Base-by-base conservation (phyloP, 1,139 yeast genomes). In the Candida albicans region DNA sequence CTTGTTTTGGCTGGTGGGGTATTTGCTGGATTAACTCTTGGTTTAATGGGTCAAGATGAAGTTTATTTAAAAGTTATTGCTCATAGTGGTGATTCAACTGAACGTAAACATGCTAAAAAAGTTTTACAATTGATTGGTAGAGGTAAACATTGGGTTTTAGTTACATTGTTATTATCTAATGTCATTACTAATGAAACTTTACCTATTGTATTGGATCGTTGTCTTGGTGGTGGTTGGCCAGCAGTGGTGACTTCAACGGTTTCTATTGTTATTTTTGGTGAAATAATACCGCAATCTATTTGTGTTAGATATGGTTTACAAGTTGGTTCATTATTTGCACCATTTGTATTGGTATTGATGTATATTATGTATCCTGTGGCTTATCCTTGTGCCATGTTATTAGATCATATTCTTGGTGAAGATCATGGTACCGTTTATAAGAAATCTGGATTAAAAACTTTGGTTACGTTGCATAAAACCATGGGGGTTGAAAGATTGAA, bases 71-170 rank as follows among this genome's bases (percentile, higher is more conserved):
- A 82, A 59, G 95, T 86, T 25, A 82, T 86, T 52, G 78, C 82
- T 36, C 72, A 79, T 22, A 71, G 79, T 35, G 84, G 85, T 26
- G 81, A 79, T 22, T 63, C 68, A 2, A 54, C 62, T 14, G 98
- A 93, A 64, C 77, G 85, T 35, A 73, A 68, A 47, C 77, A 83
- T 50, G 95, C 98, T n/a, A 65, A 70, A 27, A 84, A 79, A 52
- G 98, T 93, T 37, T 75, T 93, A 45, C 62, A 70, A 26, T 71
- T 93, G 53, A 79, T 91, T 44, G 81, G 86, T 42, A 74, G 83
- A 47, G 98, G 98, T 45, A 93, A 93, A 62, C 99, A 93, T 66
- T 91, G 98, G 97, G 93, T 93, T n/a, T 75, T 93, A 44, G 98
- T 93, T 28, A 93, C 99, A 0, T 67, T 93, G 48, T 75, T 93